Evolutionary conservation across 768 basidiomycete species (phyloP).

Genomic region (Pleurotus ostreatus): DNA sequence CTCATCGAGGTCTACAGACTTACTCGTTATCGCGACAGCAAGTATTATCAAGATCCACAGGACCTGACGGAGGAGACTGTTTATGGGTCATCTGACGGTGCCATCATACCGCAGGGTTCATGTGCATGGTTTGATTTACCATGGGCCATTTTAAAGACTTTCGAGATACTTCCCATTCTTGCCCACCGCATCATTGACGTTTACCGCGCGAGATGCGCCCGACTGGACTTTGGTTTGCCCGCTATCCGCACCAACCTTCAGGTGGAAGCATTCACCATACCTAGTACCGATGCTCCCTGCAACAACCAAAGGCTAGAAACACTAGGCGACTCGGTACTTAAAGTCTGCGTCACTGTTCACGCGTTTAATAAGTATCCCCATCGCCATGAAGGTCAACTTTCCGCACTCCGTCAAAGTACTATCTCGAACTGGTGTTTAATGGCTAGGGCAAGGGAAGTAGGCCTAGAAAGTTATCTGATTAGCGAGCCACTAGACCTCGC

Average conservation of each 20-base stretch:
- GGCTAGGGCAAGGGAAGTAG: constrained; percentile 57
- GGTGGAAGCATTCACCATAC: constrained; percentile 74
- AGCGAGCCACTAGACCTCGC: constrained; percentile 50
- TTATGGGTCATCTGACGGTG: constrained; percentile 19
- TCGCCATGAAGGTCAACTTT: constrained; percentile 81
- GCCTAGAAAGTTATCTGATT: constrained; percentile 60
- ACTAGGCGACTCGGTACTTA: constrained; percentile 79
- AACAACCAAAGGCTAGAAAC: constrained; percentile 88
- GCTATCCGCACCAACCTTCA: constrained; percentile 53
- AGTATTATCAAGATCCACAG: constrained; percentile 26
- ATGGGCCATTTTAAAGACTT: constrained; percentile 41
- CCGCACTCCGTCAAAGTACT: constrained; percentile 54
- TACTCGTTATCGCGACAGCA: constrained; percentile 35
- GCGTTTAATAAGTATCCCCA: constrained; percentile 73
- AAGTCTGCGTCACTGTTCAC: constrained; percentile 72
- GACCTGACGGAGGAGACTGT: constrained; percentile 1
- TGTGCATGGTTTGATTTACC: constrained; percentile 58
- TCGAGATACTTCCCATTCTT: constrained; percentile 61
- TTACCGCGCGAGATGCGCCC: constrained; percentile 54
- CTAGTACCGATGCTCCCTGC: constrained; percentile 56
- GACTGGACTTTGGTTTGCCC: constrained; percentile 56
- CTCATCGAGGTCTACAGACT: constrained; percentile 53
- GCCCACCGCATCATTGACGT: constrained; percentile 62
- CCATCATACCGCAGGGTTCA: constrained; percentile 36
- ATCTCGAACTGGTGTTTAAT: constrained; percentile 74